These are phyloP conservation scores for Handroanthus guayacan DNA, from an alignment of 257 asterid genomes.

Conservation along the genomic window DNA sequence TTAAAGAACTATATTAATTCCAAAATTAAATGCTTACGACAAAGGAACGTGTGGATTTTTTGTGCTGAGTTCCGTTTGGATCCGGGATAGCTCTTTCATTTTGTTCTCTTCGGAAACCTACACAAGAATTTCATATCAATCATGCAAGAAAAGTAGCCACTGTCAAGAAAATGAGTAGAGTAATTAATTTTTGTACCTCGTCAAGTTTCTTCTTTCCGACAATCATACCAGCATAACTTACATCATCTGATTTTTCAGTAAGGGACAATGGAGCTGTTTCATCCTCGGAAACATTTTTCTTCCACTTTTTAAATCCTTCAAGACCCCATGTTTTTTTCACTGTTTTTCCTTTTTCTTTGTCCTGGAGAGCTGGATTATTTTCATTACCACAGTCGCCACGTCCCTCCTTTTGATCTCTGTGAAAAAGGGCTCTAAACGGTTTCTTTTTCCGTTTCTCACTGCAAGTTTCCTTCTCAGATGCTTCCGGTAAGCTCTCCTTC, in stretches of 20 bases:
- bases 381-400: slow-evolving; percentile 21
- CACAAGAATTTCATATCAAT: background rate
- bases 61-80: slow-evolving; percentile 57
- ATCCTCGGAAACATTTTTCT: slow-evolving; percentile 62
- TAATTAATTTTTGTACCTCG: slow-evolving; percentile 49
- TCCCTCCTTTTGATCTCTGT: slow-evolving; percentile 42
- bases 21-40: slow-evolving; percentile 54
- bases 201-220: slow-evolving; percentile 42
- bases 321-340: slow-evolving; percentile 75
- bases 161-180: background rate
- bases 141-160: slow-evolving; percentile 4
- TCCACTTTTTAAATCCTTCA: slow-evolving; percentile 89
- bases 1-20: background rate
- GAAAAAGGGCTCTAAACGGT: slow-evolving; percentile 53
- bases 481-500: slow-evolving; percentile 51
- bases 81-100: slow-evolving; percentile 59
- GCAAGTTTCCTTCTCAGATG: slow-evolving; percentile 37
- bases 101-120: slow-evolving; percentile 69
- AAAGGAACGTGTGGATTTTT: slow-evolving; percentile 47
- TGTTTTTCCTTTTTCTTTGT: slow-evolving; percentile 42
- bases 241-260: slow-evolving; percentile 60
- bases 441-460: slow-evolving; percentile 56
- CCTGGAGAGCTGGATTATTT: slow-evolving; percentile 40
- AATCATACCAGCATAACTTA: slow-evolving; percentile 36
- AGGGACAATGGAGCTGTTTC: slow-evolving; percentile 75